Percentiles rank a stretch among this genome's conserved stretches.
Conservation (phyloP, 2,329 filamentous ascomycete genomes). For the Macrophomina tecta region DNA sequence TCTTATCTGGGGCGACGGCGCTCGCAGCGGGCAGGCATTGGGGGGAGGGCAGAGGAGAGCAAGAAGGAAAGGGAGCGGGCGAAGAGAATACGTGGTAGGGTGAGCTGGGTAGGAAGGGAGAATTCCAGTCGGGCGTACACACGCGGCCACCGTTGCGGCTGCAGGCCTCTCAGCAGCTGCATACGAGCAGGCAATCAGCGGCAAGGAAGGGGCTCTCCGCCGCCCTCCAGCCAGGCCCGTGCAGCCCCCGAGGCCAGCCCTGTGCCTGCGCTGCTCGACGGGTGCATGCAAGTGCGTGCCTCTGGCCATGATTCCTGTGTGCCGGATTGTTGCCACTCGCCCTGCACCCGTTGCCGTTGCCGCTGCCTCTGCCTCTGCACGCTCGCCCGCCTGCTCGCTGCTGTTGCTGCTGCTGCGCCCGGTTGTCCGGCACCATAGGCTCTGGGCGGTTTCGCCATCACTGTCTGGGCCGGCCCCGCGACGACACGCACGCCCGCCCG, state of each 20-base stretch:
- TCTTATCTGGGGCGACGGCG: constrained; percentile 9
- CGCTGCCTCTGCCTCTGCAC: background rate
- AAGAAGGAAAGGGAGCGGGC: background rate
- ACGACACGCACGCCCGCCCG: background rate
- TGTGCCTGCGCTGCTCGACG: background rate
- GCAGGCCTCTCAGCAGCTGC: background rate
- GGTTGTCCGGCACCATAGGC: constrained; percentile 17
- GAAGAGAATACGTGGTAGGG: constrained; percentile 21
- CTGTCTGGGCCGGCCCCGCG: constrained; percentile 38
- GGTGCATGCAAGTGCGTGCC: background rate
- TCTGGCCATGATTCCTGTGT: background rate
- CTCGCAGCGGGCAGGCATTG: constrained; percentile 18
- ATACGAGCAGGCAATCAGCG: constrained; percentile 18
- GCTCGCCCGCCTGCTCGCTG: background rate
- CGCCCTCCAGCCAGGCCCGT: background rate
- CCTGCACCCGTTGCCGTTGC: background rate
- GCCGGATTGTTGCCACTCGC: background rate
- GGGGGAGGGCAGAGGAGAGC: background rate
- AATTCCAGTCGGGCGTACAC: constrained; percentile 12
- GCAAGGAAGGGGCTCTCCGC: constrained; percentile 19
- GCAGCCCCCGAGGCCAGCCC: constrained; percentile 13
- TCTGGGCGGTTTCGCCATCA: constrained; percentile 26
- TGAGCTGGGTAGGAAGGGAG: constrained; percentile 15
- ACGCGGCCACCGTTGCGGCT: constrained; percentile 20
- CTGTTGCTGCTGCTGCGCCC: background rate